These are phyloP conservation scores for Aphanoascus verrucosus DNA, from an alignment of 2,329 filamentous ascomycete genomes.

Conservation along the genomic window DNA sequence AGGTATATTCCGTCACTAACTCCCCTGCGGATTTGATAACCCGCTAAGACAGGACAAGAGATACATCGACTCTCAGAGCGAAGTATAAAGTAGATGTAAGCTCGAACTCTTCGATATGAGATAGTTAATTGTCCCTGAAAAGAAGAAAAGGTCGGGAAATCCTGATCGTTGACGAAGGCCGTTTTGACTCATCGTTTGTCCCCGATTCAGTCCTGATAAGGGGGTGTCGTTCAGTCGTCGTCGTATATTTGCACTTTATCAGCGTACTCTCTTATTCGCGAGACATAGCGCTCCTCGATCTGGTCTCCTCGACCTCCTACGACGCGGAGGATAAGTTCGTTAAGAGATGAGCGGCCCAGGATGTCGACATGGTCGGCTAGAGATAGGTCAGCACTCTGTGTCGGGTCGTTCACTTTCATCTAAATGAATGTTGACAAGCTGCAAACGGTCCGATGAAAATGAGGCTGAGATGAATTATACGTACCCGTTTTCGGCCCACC, in stretches of 20 bases:
- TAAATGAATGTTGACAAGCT: neutral
- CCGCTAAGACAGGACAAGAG: too few species aligned
- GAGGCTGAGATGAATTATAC: slow-evolving; percentile 12
- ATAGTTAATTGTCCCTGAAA: too few species aligned
- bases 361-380: slow-evolving; percentile 94
- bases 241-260: slow-evolving; percentile 74
- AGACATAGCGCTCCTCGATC: slow-evolving; percentile 67
- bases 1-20: too few species aligned
- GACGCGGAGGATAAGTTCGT: slow-evolving; percentile 78
- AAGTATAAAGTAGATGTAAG: too few species aligned
- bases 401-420: neutral
- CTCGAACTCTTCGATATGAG: too few species aligned
- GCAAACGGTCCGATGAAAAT: neutral
- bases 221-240: slow-evolving; percentile 43
- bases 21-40: too few species aligned
- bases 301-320: slow-evolving; percentile 73
- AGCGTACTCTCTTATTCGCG: slow-evolving; percentile 72
- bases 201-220: neutral
- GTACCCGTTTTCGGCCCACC: slow-evolving; percentile 54
- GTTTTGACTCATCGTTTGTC: neutral
- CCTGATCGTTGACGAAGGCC: neutral
- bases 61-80: too few species aligned
- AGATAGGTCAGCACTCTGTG: neutral
- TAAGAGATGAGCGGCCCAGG: slow-evolving; percentile 73
- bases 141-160: too few species aligned